Conservation (phyloP, 2,329 filamentous ascomycete species). For the Ceratocystis colombiana region DNA sequence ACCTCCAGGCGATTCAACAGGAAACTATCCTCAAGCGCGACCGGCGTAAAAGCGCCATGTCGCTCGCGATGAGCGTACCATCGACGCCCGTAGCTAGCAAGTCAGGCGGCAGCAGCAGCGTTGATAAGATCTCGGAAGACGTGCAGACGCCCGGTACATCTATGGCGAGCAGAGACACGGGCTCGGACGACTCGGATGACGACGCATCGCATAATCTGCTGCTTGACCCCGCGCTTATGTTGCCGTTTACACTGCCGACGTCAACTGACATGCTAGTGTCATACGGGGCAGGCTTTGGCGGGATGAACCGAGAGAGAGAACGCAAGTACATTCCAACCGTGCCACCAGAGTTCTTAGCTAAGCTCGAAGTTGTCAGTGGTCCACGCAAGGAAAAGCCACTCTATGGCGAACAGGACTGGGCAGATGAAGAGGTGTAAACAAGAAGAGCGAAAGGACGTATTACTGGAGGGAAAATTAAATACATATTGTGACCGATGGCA, state of each 20-base stretch:
- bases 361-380: conserved; percentile 55
- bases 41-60: conserved; percentile 40
- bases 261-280: conserved; percentile 95
- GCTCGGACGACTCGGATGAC: conserved; percentile 40
- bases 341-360: conserved; percentile 82
- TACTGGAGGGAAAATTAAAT: neutral
- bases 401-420: conserved; percentile 56
- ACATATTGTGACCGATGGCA: neutral
- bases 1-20: conserved; percentile 68
- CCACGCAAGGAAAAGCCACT: conserved; percentile 42
- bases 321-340: conserved; percentile 94
- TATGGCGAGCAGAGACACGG: conserved; percentile 25
- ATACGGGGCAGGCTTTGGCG: conserved; percentile 90
- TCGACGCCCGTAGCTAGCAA: conserved; percentile 38
- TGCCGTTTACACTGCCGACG: conserved; percentile 90
- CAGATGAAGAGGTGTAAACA: conserved; percentile 49
- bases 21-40: conserved; percentile 56
- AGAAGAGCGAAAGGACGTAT: neutral
- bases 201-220: conserved; percentile 64
- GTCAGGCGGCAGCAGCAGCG: conserved; percentile 27
- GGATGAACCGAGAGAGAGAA: conserved; percentile 80
- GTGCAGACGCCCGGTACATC: conserved; percentile 23
- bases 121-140: conserved; percentile 33
- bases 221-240: conserved; percentile 79
- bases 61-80: conserved; percentile 37